Conservation (phyloP, 108 stramenopile genomes). For the Cylindrotheca fusiformis region DNA sequence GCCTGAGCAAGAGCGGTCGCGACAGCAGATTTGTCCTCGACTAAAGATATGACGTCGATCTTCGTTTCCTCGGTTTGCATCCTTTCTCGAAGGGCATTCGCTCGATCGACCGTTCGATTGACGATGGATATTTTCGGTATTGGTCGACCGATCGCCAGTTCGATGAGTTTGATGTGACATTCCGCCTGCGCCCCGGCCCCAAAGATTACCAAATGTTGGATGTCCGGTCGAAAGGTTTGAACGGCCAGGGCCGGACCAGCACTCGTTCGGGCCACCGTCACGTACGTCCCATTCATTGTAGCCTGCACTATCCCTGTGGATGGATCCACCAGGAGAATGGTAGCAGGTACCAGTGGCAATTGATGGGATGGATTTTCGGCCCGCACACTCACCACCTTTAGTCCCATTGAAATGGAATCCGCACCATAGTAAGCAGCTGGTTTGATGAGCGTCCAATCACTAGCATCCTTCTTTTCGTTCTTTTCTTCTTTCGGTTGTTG, state of each 20-base stretch:
- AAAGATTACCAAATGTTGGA: conserved; percentile 62
- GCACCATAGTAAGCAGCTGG: conserved; percentile 62
- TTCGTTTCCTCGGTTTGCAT: not conserved
- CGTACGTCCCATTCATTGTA: conserved; percentile 67
- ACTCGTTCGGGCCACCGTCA: conserved; percentile 80
- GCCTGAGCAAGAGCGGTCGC: conserved; percentile 40
- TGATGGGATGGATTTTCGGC: conserved; percentile 57
- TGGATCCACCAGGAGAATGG: conserved; percentile 62
- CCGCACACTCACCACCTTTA: conserved; percentile 68
- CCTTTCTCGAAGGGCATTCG: conserved; percentile 36
- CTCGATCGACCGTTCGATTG: conserved; percentile 62
- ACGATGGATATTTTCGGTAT: conserved; percentile 63
- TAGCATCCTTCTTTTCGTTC: not conserved
- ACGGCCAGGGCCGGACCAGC: conserved; percentile 77
- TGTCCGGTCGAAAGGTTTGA: conserved; percentile 27
- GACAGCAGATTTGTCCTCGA: conserved; percentile 36
- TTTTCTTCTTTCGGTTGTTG: not conserved
- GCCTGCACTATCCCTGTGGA: conserved; percentile 68
- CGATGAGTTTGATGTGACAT: conserved; percentile 63
- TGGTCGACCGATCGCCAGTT: conserved; percentile 29
- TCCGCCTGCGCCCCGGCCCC: conserved; percentile 81
- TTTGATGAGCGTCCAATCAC: conserved; percentile 83
- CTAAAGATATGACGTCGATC: conserved; percentile 7
- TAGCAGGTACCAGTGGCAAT: conserved; percentile 68
- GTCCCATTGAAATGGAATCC: conserved; percentile 48